Evolutionary conservation across 2,329 filamentous ascomycete genomes (phyloP).

Genomic region (Zymoseptoria tritici): DNA sequence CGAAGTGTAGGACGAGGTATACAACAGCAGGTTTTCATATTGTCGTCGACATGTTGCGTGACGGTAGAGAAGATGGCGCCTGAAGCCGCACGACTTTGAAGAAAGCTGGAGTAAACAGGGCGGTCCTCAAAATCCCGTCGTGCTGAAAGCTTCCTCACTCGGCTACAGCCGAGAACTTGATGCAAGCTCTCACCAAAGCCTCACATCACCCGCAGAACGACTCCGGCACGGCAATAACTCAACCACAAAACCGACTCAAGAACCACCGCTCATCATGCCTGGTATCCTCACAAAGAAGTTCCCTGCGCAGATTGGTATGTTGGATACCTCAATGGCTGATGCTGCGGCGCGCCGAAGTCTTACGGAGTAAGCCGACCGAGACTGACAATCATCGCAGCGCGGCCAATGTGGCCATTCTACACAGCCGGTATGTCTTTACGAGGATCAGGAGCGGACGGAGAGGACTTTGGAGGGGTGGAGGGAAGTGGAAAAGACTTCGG

Average conservation of each 20-base stretch:
- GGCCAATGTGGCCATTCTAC: constrained; percentile 90
- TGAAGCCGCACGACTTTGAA: not conserved
- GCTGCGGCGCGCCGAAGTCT: not conserved
- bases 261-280: constrained; percentile 19
- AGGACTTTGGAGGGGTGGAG: not conserved
- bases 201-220: not conserved
- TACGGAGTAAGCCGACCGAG: not conserved
- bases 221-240: not conserved
- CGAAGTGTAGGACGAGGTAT: not conserved
- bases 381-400: constrained; percentile 51
- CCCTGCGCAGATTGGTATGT: constrained; percentile 43
- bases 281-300: constrained; percentile 46
- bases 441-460: not conserved
- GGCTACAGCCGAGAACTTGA: not conserved
- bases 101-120: not conserved
- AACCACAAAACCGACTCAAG: not conserved
- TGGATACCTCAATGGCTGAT: constrained; percentile 2
- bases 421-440: constrained; percentile 63
- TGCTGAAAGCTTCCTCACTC: not conserved
- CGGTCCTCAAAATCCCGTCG: not conserved
- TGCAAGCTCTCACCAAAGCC: not conserved
- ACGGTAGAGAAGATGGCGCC: not conserved
- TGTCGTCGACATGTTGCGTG: not conserved
- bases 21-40: not conserved
- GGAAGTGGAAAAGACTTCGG: not conserved